Evolutionary conservation across 768 basidiomycete genomes (phyloP).

Genomic region (Boletus reticulatus): DNA sequence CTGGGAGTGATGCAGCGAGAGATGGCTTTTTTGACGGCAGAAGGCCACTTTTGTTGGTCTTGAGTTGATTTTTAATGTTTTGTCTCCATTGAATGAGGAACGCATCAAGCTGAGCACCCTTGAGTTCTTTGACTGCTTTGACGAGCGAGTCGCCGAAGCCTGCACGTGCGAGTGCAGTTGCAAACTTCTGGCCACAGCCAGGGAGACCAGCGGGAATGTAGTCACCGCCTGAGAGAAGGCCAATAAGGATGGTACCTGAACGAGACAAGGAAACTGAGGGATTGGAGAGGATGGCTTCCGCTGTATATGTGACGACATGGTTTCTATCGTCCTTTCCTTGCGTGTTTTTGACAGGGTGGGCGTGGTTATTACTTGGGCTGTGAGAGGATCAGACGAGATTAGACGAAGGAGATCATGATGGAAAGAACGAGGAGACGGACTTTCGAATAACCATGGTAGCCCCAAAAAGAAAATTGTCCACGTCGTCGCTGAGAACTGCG

Average conservation of each 20-base stretch:
- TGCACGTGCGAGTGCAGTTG: conserved; percentile 75
- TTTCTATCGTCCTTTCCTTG: conserved; percentile 74
- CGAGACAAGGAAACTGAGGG: conserved; percentile 49
- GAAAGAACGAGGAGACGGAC: conserved; percentile 36
- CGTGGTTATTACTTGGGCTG: conserved; percentile 67
- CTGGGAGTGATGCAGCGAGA: conserved; percentile 61
- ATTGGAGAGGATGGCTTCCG: conserved; percentile 41
- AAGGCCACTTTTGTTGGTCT: conserved; percentile 62
- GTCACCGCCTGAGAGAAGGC: conserved; percentile 83
- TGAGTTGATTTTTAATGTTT: conserved; percentile 59
- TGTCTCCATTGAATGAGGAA: conserved; percentile 67
- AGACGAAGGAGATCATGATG: neutral
- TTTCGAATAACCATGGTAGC: conserved; percentile 83
- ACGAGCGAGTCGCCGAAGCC: conserved; percentile 75
- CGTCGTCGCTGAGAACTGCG: conserved; percentile 88
- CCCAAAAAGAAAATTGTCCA: conserved; percentile 90
- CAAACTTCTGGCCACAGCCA: conserved; percentile 67
- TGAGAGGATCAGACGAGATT: conserved; percentile 9
- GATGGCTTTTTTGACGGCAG: conserved; percentile 63
- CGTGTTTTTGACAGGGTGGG: conserved; percentile 60
- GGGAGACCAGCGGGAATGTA: conserved; percentile 72
- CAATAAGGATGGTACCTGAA: conserved; percentile 77
- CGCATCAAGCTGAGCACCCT: conserved; percentile 41
- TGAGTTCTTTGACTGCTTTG: conserved; percentile 51
- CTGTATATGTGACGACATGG: conserved; percentile 47